A percentile compares a stretch with the other conserved stretches of the same genome.
These are phyloP conservation scores for Penicillium sp. DNA, from an alignment of 2,329 filamentous ascomycete genomes.

Conservation along the genomic window DNA sequence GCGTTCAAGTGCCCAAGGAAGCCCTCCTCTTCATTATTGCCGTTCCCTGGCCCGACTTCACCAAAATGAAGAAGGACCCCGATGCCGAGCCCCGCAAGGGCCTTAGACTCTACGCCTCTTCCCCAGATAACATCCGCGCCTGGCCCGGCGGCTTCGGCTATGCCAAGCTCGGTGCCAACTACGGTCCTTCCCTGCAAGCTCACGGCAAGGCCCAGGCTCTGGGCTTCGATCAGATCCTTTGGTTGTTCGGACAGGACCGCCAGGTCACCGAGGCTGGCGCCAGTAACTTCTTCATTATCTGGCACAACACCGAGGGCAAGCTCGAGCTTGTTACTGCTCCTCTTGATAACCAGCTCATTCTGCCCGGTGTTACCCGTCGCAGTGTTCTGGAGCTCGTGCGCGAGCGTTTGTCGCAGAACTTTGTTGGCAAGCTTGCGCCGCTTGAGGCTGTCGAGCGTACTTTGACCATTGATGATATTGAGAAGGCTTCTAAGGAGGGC, in stretches of 20 bases:
- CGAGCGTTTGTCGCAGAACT: constrained; percentile 54
- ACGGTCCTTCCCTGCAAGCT: constrained; percentile 78
- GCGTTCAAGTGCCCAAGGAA: constrained; percentile 74
- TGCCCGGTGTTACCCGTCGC: constrained; percentile 83
- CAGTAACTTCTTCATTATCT: constrained; percentile 87
- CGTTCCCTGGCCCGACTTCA: constrained; percentile 42
- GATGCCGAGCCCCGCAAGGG: constrained; percentile 22
- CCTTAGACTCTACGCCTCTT: constrained; percentile 73
- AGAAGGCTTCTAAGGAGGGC: constrained; percentile 70
- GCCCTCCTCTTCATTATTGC: constrained; percentile 86
- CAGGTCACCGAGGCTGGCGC: constrained; percentile 89
- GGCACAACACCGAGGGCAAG: constrained; percentile 60
- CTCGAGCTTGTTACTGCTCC: constrained; percentile 78
- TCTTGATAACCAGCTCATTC: constrained; percentile 76
- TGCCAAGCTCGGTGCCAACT: constrained; percentile 92
- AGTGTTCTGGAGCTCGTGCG: constrained; percentile 73
- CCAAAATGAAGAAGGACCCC: constrained; percentile 26
- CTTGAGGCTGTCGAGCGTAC: constrained; percentile 79
- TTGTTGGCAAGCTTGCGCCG: constrained; percentile 58
- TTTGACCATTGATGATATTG: constrained; percentile 77
- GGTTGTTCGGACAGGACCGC: constrained; percentile 77
- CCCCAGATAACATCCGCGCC: constrained; percentile 80
- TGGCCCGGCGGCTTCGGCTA: constrained; percentile 94
- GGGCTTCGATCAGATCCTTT: constrained; percentile 89
- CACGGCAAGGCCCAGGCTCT: constrained; percentile 69